Evolutionary conservation across 345 rosid genomes (phyloP), one percentile per base, ranked within the genome.

Genomic region (Syzygium oleosum): DNA sequence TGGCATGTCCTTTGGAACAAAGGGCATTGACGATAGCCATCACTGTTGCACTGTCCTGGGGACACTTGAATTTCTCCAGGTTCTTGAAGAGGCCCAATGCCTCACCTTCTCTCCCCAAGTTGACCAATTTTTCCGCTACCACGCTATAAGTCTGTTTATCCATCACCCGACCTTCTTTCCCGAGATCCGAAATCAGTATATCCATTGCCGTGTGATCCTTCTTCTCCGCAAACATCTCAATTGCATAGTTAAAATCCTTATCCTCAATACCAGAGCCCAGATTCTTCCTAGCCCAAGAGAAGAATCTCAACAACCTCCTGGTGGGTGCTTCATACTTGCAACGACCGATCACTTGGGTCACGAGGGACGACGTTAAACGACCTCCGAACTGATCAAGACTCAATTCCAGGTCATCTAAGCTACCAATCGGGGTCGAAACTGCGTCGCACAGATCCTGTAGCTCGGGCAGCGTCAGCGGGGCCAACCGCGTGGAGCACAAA

Each of bases 41-140:
- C 68, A 97, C 93, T 2, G 94, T 90, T 56, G 84, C 92, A 87
- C 93, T 16, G 88, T 96, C 97, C 90, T 86, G 95, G 1, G 92
- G 90, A 88, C 98, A 97, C 15, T 92, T 93, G 91, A 95, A 95
- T 92, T 94, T 96, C 79, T 95, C 93, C 90, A 97, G 92, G 88
- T 94, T 95, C 95, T 95, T 97, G 91, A 95, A 97, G 87, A 97
- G 91, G 29, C 98, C 97, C 91, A 94, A 91, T 17, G 99, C 98
- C 84, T 96, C 97, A 4, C 95, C 98, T 89, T 97, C 96, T 86
- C 91, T 94, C 88, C 97, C 96, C 73, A 94, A 80, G 87, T 92
- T 93, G 90, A 97, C 97, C 88, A 97, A 87, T 23, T 93, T 90
- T 88, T 95, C 96, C 49, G 95, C 96, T 6, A 95, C 92, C 78